Evolutionary conservation across 768 basidiomycete genomes (phyloP).

Genomic region (Hygrocybe punicea): DNA sequence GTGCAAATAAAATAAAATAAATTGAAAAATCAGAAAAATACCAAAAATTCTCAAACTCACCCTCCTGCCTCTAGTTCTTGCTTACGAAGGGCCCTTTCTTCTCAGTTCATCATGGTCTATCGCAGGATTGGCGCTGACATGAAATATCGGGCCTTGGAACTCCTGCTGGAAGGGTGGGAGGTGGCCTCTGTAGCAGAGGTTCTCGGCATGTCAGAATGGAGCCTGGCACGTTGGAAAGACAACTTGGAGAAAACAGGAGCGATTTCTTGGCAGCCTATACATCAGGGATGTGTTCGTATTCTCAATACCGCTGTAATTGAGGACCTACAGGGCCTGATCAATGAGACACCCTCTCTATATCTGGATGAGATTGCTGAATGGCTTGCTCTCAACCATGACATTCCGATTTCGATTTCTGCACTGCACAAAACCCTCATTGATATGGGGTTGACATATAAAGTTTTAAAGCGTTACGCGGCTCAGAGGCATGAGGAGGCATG

Average conservation of each 20-base stretch:
- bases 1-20: neutral
- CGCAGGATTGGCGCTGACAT: constrained; percentile 10
- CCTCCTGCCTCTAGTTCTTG: too few relatives aligned
- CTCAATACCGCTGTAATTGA: constrained; percentile 9
- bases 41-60: too few relatives aligned
- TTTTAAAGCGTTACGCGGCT: constrained; percentile 15
- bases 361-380: constrained; percentile 24
- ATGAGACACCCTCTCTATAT: constrained; percentile 16
- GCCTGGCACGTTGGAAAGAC: neutral
- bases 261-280: constrained; percentile 8
- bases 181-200: constrained; percentile 4
- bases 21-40: too few relatives aligned
- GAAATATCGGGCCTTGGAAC: constrained; percentile 12
- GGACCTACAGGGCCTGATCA: constrained; percentile 10
- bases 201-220: neutral
- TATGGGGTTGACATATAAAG: constrained; percentile 22
- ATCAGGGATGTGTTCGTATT: constrained; percentile 5
- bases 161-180: constrained; percentile 13
- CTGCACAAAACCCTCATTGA: constrained; percentile 17
- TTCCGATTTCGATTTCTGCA: constrained; percentile 14
- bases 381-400: constrained; percentile 16
- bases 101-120: constrained; percentile 8
- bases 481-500: constrained; percentile 18
- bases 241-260: constrained; percentile 9
- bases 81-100: too few relatives aligned